Percentiles rank a stretch among this genome's conserved stretches.
Conservation (phyloP, 345 rosid genomes). For the Zanthoxylum bungeanum region DNA sequence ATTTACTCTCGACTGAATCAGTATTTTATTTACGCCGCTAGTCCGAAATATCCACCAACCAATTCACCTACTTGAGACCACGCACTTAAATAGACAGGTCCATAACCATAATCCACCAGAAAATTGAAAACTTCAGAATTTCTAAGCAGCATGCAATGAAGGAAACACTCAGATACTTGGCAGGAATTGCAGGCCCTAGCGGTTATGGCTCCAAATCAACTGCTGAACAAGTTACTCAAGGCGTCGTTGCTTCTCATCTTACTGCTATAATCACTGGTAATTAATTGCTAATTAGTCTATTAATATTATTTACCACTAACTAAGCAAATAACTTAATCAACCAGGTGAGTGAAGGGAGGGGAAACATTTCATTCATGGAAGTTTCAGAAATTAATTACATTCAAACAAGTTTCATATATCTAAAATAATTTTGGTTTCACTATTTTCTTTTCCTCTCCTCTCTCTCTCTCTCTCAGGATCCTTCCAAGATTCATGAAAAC, state of each 20-base stretch:
- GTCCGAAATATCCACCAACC: conserved; percentile 21
- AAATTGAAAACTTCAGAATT: conserved; percentile 13
- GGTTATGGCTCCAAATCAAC: conserved; percentile 93
- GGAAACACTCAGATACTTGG: conserved; percentile 72
- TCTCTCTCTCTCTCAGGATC: no score
- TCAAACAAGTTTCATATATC: no score
- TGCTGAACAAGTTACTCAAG: conserved; percentile 71
- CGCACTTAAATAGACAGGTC: background rate
- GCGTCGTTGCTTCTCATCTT: conserved; percentile 29
- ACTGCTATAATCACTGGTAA: conserved; percentile 75
- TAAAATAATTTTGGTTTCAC: no score
- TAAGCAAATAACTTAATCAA: background rate
- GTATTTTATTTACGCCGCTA: no score
- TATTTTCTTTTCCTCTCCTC: no score
- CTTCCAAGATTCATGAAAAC: background rate
- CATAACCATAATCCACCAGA: conserved; percentile 20
- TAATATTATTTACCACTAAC: background rate
- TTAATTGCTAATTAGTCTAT: conserved; percentile 2
- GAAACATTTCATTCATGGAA: background rate
- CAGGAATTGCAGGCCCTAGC: conserved; percentile 91
- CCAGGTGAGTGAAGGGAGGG: background rate
- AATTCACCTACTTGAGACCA: conserved; percentile 7
- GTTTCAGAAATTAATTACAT: background rate
- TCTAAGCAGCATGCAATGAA: conserved; percentile 51
- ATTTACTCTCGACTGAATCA: no score